phyloP scores from a whole-genome alignment of 306 rosid species.

The Quercus alba region DNA sequence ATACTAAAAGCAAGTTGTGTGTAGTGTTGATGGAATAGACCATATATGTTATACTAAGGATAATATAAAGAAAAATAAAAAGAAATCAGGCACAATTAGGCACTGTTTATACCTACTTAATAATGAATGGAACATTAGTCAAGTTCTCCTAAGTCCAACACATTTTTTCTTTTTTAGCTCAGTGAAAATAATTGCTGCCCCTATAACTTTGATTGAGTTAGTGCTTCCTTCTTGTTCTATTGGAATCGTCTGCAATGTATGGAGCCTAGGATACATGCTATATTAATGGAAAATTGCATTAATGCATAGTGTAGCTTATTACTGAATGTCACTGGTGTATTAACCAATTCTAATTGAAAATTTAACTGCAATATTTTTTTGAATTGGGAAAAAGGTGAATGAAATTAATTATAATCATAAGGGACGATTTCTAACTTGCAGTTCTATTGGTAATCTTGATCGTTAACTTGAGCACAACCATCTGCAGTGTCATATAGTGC shows the following conservation, averaged over 20 bases:
- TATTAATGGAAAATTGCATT: background rate
- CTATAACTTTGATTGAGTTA: background rate
- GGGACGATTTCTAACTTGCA: background rate
- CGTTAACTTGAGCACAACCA: background rate
- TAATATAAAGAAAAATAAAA: too few relatives aligned
- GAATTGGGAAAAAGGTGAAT: background rate
- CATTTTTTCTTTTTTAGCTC: background rate
- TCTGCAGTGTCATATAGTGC: background rate
- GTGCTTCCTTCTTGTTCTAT: constrained; percentile 1
- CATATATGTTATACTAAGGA: too few relatives aligned
- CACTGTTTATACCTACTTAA: background rate
- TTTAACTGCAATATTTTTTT: background rate
- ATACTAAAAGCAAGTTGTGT: background rate
- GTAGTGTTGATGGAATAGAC: too few relatives aligned
- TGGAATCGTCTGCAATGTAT: background rate
- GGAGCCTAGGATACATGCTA: background rate
- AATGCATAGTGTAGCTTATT: background rate
- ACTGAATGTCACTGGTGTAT: background rate
- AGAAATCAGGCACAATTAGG: background rate
- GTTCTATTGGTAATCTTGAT: background rate
- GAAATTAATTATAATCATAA: background rate
- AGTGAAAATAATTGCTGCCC: background rate
- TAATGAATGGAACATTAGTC: background rate
- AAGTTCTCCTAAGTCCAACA: background rate
- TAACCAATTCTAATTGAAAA: background rate